Percentiles rank a stretch among this genome's conserved stretches.
Evolutionary conservation across 139 green algal genomes (phyloP).

Genomic region (Chlorella sp.): DNA sequence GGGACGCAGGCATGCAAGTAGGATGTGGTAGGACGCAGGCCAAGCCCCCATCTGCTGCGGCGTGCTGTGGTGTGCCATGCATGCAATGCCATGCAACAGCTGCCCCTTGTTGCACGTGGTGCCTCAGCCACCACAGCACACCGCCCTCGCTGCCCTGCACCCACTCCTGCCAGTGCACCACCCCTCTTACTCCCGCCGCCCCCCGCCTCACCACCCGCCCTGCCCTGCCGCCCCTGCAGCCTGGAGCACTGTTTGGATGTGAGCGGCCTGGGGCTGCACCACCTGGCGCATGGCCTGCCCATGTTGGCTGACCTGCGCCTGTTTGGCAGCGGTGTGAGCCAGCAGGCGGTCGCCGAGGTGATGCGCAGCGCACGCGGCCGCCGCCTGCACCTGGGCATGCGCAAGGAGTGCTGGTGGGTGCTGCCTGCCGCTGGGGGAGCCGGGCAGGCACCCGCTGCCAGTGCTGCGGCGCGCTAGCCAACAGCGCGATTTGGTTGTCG

Average conservation of each 20-base stretch:
- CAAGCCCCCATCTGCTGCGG: too few species aligned
- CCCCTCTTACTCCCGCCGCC: neutral
- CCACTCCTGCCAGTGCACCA: neutral
- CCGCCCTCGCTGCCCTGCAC: too few species aligned
- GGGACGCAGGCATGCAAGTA: too few species aligned
- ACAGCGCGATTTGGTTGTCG: too few species aligned
- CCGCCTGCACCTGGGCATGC: neutral
- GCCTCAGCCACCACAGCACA: too few species aligned
- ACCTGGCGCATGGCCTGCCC: conserved; percentile 18
- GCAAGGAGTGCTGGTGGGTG: conserved; percentile 35
- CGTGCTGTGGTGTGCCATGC: too few species aligned
- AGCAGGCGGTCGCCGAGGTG: neutral
- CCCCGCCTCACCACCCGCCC: neutral
- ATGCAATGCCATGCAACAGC: too few species aligned
- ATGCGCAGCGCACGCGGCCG: neutral
- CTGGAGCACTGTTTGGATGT: conserved; percentile 30
- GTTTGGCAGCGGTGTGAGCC: conserved; percentile 19
- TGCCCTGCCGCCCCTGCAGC: neutral
- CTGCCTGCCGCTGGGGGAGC: too few species aligned
- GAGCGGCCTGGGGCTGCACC: neutral
- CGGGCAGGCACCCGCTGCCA: neutral
- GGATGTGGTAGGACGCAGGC: too few species aligned
- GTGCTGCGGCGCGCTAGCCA: neutral
- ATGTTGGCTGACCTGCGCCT: conserved; percentile 15
- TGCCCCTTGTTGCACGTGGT: too few species aligned